Conservation (phyloP, 768 basidiomycete genomes). For the Termitomyces sp. region DNA sequence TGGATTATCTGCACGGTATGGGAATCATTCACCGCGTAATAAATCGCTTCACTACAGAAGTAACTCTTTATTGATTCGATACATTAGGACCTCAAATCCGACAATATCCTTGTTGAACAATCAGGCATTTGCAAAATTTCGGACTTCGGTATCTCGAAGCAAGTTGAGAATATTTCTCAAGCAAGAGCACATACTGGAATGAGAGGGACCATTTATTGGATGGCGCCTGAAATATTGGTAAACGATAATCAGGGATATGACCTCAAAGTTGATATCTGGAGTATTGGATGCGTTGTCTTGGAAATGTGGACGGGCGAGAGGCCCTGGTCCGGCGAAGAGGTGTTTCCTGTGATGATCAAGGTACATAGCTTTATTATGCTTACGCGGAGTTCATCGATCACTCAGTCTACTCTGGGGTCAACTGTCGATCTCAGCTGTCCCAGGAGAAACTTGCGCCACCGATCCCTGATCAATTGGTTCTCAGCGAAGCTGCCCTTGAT, state of each 20-base stretch:
- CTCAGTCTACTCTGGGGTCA: background rate
- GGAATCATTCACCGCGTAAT: slow-evolving; percentile 81
- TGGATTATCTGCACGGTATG: slow-evolving; percentile 81
- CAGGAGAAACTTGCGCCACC: slow-evolving; percentile 67
- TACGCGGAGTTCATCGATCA: background rate
- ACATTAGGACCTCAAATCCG: slow-evolving; percentile 80
- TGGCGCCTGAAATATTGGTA: slow-evolving; percentile 86
- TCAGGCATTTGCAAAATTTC: slow-evolving; percentile 89
- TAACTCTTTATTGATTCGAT: slow-evolving; percentile 1
- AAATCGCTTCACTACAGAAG: background rate
- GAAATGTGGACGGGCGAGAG: slow-evolving; percentile 96
- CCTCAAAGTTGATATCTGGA: slow-evolving; percentile 96
- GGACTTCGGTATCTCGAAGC: slow-evolving; percentile 96
- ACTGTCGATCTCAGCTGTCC: slow-evolving; percentile 43
- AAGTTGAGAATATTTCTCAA: slow-evolving; percentile 58
- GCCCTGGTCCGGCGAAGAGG: slow-evolving; percentile 78
- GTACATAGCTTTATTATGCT: slow-evolving; percentile 28
- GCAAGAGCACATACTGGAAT: slow-evolving; percentile 68
- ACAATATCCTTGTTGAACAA: slow-evolving; percentile 88
- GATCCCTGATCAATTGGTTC: slow-evolving; percentile 57
- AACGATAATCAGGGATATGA: slow-evolving; percentile 74
- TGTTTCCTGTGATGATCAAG: slow-evolving; percentile 75
- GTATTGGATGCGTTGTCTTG: slow-evolving; percentile 84
- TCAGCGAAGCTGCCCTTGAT: slow-evolving; percentile 59
- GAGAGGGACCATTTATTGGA: slow-evolving; percentile 93